Evolutionary conservation across 306 rosid genomes (phyloP), one percentile per base, ranked within the genome.

Genomic region (Vicia sativa): DNA sequence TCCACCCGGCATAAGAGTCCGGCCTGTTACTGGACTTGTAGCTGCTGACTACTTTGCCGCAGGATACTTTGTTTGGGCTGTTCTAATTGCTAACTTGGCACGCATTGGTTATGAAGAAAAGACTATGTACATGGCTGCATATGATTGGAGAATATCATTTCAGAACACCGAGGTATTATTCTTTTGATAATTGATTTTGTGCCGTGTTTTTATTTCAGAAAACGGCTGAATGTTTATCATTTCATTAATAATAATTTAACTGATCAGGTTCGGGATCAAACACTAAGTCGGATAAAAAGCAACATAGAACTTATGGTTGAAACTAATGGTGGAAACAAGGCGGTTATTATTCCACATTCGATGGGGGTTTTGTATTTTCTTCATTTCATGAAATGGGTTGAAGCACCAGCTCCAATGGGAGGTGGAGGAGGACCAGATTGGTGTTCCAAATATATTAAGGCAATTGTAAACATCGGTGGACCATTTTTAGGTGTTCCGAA

Each of bases 371-470:
- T 84, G 57, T 90, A 90, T 86, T 90, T 90, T 77, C 85, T 90
- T 75, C 96, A 90, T 79, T 90, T 90, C 53, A 82, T 90, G 91
- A 90, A 90, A 72, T 90, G 96, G 96, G 96, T 87, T 68, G 95
- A 90, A 76, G 90, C 89, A 71, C 96, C 96, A 21, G 88, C 85
- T 62, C 96, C 96, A 49, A 75, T 80, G 84, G 96, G 96, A 26
- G 96, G 96, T 80, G 95, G 91, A 8, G 96, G 96, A 13, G 96
- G 96, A 70, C 78, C 88, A 12, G 85, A 87, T 75, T 90, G 96
- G 96, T 90, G 96, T 56, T 80, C 95, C 39, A 90, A 76, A 78
- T 82, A 90, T 72, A 87, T 90, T 60, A 87, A 87, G 81, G 89
- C 96, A 9, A 63, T 90, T 31, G 39, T 90, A 83, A 90, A 87